These are phyloP conservation scores for Colletotrichum tropicale DNA, from an alignment of 2,329 filamentous ascomycete genomes.

Conservation along the genomic window DNA sequence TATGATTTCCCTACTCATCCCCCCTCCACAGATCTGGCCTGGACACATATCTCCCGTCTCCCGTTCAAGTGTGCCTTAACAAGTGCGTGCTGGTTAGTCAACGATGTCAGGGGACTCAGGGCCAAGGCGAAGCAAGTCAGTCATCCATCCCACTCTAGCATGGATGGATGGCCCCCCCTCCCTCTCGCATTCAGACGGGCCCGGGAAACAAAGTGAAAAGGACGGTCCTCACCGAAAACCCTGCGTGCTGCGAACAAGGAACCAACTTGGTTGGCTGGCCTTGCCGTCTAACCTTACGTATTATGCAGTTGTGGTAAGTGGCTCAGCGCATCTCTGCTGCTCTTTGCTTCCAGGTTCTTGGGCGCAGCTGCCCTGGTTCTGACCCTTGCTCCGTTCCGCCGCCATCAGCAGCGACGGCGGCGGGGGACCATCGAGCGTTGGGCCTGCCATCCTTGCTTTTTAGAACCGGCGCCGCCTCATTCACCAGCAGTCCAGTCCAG, in stretches of 20 bases:
- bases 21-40: background rate
- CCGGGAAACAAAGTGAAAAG: background rate
- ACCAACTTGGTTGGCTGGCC: background rate
- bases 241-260: background rate
- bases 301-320: background rate
- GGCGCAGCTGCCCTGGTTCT: constrained; percentile 15
- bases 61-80: background rate
- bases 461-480: background rate
- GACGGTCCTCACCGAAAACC: constrained; percentile 8
- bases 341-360: constrained; percentile 1
- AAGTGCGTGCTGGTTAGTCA: background rate
- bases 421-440: background rate
- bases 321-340: background rate
- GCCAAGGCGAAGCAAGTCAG: constrained; percentile 6
- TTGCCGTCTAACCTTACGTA: background rate
- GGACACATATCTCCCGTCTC: background rate
- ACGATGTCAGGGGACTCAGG: background rate
- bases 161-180: background rate
- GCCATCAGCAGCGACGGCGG: background rate
- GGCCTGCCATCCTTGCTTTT: constrained; percentile 7
- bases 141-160: background rate
- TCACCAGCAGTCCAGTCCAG: background rate
- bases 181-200: constrained; percentile 2
- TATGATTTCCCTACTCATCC: constrained; percentile 2
- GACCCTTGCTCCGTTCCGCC: constrained; percentile 1